Evolutionary conservation across 2,329 filamentous ascomycete genomes (phyloP), one percentile per base, ranked within the genome.

Genomic region (Talaromyces sp.): DNA sequence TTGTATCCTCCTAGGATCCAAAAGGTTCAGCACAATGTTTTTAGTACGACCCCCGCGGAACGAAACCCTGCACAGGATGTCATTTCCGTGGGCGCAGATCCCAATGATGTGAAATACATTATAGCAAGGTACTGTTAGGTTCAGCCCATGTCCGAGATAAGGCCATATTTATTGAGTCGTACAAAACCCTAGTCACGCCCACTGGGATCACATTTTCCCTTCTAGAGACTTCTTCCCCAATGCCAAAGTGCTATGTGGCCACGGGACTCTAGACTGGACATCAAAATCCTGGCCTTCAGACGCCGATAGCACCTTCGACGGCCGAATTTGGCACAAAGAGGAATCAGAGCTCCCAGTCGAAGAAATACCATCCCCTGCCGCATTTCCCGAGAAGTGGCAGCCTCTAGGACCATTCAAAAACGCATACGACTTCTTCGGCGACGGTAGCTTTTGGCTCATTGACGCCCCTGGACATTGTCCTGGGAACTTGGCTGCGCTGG

Each of bases 401-500:
- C 58, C 65, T 0, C 72, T 75, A 58, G 73, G 73, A 1, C 69
- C 72, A 0, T 76, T 75, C 53, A 67, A 74, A 14, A 67, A 66
- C 46, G 73, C 73, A 11, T 57, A 73, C 60, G 70, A 76, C 53
- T 73, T 68, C 49, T 76, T 76, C 50, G 71, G 71, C 58, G 70
- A 80, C 69, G 67, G 76, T 56, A 70, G 72, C 55, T 74, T 76
- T 50, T 75, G 71, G 73, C 58, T 75, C 8, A 69, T 76, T 9
- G 70, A 74, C 24, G 73, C 72, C 14, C 73, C 72, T 2, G 73
- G 73, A 24, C 75, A 71, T 64, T 71, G 74, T 69, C 65, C 73
- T 51, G 69, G 75, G 14, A 74, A 78, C 69, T 64, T 83, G 74
- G 57, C 78, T 69, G 78, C 77, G 4, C 29, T 58, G 19, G 56